Evolutionary conservation across 805 yeast genomes (phyloP).

Genomic region (Candida railenensis): DNA sequence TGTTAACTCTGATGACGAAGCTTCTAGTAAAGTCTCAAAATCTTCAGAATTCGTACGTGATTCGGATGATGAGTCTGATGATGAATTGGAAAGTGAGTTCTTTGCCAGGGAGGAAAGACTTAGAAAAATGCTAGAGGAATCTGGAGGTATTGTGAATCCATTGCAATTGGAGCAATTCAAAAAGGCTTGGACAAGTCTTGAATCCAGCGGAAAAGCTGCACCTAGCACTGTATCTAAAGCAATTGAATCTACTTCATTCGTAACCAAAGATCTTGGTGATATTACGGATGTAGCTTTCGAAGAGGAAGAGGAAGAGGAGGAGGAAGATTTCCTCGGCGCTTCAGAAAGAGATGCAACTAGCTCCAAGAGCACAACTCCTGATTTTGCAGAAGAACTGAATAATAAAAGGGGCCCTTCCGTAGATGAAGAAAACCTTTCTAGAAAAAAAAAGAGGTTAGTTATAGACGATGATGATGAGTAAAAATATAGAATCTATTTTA

Average conservation of each 20-base stretch:
- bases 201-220: constrained; percentile 10
- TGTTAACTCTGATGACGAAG: constrained; percentile 29
- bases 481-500: not conserved
- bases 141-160: constrained; percentile 40
- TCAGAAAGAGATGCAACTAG: not conserved
- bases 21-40: constrained; percentile 19
- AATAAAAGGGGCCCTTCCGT: not conserved
- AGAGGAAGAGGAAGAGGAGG: constrained; percentile 11
- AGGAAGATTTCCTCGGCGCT: constrained; percentile 9
- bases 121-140: constrained; percentile 33
- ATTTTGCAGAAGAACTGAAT: not conserved
- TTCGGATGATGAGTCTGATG: constrained; percentile 66
- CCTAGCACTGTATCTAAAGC: constrained; percentile 15
- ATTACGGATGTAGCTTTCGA: constrained; percentile 4
- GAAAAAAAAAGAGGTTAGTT: constrained; percentile 22
- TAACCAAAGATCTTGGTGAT: not conserved
- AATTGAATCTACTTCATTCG: constrained; percentile 13
- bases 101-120: constrained; percentile 55
- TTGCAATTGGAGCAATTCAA: constrained; percentile 31
- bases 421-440: constrained; percentile 12
- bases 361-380: not conserved
- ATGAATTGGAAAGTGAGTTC: constrained; percentile 50
- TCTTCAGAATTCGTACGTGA: constrained; percentile 57
- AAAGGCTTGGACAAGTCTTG: constrained; percentile 27
- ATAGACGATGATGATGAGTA: constrained; percentile 22